phyloP scores from a whole-genome alignment of 768 basidiomycete genomes.

The Leccinum disarticulatum region DNA sequence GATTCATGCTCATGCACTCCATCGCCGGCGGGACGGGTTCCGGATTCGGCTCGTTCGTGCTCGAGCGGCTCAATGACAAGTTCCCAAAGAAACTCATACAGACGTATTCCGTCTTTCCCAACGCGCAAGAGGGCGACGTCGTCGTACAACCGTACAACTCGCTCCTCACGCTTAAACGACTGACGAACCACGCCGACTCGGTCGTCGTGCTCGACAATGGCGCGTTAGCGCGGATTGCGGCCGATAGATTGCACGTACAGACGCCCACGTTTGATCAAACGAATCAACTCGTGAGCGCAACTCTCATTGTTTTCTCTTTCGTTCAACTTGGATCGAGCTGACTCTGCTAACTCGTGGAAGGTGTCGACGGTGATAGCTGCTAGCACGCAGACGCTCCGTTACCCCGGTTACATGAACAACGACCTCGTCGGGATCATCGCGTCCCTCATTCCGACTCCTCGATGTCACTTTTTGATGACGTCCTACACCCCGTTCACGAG shows the following conservation, averaged over 20 bases:
- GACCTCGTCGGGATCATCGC: slow-evolving; percentile 97
- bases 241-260: slow-evolving; percentile 85
- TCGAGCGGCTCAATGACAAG: slow-evolving; percentile 94
- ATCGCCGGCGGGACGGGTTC: slow-evolving; percentile 99
- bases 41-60: slow-evolving; percentile 95
- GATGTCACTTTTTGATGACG: slow-evolving; percentile 98
- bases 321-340: neutral
- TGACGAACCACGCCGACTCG: slow-evolving; percentile 95
- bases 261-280: slow-evolving; percentile 90
- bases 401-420: slow-evolving; percentile 99
- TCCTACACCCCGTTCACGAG: slow-evolving; percentile 98
- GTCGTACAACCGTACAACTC: slow-evolving; percentile 99
- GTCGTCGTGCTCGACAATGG: slow-evolving; percentile 98
- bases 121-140: slow-evolving; percentile 90
- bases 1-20: slow-evolving; percentile 98
- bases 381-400: slow-evolving; percentile 93
- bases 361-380: slow-evolving; percentile 98
- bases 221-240: slow-evolving; percentile 88
- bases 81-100: slow-evolving; percentile 99
- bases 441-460: slow-evolving; percentile 93
- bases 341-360: slow-evolving; percentile 39
- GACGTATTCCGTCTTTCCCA: slow-evolving; percentile 98
- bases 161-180: slow-evolving; percentile 84
- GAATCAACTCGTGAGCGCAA: slow-evolving; percentile 72
- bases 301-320: too few relatives aligned